Conservation (phyloP, 306 rosid species). For the Trifolium pratense region DNA sequence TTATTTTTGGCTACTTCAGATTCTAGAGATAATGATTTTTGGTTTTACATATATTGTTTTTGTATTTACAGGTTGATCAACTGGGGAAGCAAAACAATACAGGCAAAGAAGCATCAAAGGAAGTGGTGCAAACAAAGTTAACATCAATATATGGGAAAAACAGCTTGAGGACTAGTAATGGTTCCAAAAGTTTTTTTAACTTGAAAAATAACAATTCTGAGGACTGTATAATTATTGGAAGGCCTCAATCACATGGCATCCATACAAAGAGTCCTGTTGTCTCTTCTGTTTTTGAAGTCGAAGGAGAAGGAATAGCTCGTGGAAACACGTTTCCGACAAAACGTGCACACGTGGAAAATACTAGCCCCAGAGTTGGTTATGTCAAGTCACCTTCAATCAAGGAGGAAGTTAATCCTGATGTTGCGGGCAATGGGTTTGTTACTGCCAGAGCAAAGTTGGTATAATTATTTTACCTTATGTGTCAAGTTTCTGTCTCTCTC, state of each 20-base stretch:
- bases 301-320: slow-evolving; percentile 64
- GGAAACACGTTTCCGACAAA: slow-evolving; percentile 55
- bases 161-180: slow-evolving; percentile 45
- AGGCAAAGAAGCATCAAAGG: slow-evolving; percentile 50
- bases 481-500: slow-evolving; percentile 3
- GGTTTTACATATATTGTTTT: slow-evolving; percentile 7
- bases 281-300: slow-evolving; percentile 52
- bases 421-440: slow-evolving; percentile 64
- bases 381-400: slow-evolving; percentile 62
- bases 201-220: slow-evolving; percentile 52
- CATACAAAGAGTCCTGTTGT: slow-evolving; percentile 48
- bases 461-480: slow-evolving; percentile 8
- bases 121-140: slow-evolving; percentile 58
- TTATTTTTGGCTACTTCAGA: not conserved
- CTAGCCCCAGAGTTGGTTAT: slow-evolving; percentile 57
- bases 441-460: slow-evolving; percentile 51
- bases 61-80: slow-evolving; percentile 52
- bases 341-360: slow-evolving; percentile 64
- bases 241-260: slow-evolving; percentile 47
- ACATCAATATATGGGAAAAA: slow-evolving; percentile 56
- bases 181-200: slow-evolving; percentile 45
- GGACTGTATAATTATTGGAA: slow-evolving; percentile 63
- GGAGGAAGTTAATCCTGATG: slow-evolving; percentile 61
- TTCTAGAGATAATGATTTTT: slow-evolving; percentile 12
- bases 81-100: slow-evolving; percentile 52